phyloP scores from a whole-genome alignment of 169 alveolate species.

The Plasmodium fragile region DNA sequence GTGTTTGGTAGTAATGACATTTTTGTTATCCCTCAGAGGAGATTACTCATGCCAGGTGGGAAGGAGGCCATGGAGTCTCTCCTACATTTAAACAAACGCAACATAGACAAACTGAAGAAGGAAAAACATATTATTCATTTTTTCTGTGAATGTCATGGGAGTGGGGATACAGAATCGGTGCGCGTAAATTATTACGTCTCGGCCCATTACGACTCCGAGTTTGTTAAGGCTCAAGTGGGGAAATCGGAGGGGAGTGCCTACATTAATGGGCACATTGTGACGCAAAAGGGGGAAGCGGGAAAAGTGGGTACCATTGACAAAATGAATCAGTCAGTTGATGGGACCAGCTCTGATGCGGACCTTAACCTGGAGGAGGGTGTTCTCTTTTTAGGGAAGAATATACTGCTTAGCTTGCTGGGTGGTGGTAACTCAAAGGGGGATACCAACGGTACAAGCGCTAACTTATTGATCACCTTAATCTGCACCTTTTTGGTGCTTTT shows the following conservation, averaged over 20 bases:
- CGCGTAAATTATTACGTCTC: constrained; percentile 31
- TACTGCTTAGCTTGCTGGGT: neutral
- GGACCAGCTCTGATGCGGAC: neutral
- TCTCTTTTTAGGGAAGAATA: neutral
- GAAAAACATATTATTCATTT: constrained; percentile 23
- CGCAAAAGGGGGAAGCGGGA: neutral
- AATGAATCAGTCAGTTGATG: neutral
- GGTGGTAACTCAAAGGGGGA: neutral
- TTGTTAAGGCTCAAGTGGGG: neutral
- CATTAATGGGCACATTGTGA: neutral
- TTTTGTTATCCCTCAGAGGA: constrained; percentile 15
- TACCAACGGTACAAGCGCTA: neutral
- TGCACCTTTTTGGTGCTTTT: neutral
- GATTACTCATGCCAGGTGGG: neutral
- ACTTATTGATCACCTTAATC: neutral
- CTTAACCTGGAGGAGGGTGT: neutral
- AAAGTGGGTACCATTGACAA: neutral
- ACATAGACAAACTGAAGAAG: constrained; percentile 18
- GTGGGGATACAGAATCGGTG: neutral
- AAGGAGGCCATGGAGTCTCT: constrained; percentile 2
- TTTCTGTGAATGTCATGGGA: constrained; percentile 4
- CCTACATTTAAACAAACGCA: constrained; percentile 12
- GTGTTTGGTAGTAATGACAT: constrained; percentile 19
- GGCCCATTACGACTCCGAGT: neutral
- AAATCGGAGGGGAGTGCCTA: neutral